Evolutionary conservation across 345 rosid species (phyloP), one percentile per base, ranked within the genome.

Genomic region (Salix caprea): DNA sequence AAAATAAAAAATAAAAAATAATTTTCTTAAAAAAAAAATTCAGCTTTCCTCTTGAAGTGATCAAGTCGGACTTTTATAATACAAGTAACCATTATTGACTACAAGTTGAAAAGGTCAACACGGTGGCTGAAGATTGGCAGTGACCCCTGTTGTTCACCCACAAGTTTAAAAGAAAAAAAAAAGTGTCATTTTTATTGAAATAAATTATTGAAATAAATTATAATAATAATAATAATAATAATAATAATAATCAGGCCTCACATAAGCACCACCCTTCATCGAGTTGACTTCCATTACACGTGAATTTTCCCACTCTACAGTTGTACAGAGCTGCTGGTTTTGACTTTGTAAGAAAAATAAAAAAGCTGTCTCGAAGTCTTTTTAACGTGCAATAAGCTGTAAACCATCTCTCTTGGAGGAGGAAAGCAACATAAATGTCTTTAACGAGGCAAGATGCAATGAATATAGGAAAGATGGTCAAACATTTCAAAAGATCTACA

Each of bases 311-410:
- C 52, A 1, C 36, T 26, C 34, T 39, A 62, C 19, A 28, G 7
- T 1, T 14, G 39, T 16, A 42, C 40, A 16, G 18, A 14, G 56
- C 13, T 2, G 32, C 36, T 6, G 71, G 48, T 50, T 28, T 67
- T 75, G 77, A 50, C 50, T 16, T 15, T 40, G 62, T 16, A 34
- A 30, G 4, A 4, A 23, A 37, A 66, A 34, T 4, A 34, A 36
- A 36, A 34, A 34, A 21, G 3, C 7, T 65, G 61, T 14, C 44
- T 18, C 40, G 37, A 26, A 26, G 21, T 73, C 28, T 46, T 67
- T 30, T 34, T 52, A 6, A 46, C 74, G 74, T 69, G 73, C 73
- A 76, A 75, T 24, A 36, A 2, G 54, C 54, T 19, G 70, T 6
- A 23, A 73, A 15, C 37, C 8, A 19, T 65, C 32, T 30, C n/a